These are phyloP conservation scores for Clonostachys rhizophaga DNA, from an alignment of 2,329 filamentous ascomycete genomes.

Conservation along the genomic window DNA sequence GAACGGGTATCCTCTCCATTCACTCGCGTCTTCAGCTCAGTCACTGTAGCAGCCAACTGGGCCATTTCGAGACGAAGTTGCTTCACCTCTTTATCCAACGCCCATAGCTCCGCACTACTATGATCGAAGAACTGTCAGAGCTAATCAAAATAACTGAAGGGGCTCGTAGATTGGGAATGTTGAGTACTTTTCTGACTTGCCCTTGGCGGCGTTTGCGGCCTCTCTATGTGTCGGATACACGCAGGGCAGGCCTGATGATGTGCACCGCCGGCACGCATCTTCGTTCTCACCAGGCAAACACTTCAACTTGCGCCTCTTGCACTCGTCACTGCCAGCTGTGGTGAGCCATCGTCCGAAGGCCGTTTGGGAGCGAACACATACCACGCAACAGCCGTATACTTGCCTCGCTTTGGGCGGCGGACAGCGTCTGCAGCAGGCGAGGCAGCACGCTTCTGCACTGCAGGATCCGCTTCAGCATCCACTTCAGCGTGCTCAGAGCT, in stretches of 20 bases:
- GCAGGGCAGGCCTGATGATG: background rate
- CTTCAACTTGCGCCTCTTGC: conserved; percentile 34
- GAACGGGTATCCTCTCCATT: background rate
- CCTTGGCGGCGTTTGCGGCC: too few relatives aligned
- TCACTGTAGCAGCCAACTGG: background rate
- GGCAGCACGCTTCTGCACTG: background rate
- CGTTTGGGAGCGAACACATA: conserved; percentile 8
- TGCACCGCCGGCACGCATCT: conserved; percentile 20
- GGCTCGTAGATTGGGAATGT: too few relatives aligned
- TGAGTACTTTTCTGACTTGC: too few relatives aligned
- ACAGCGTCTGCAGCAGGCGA: background rate
- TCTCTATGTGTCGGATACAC: too few relatives aligned
- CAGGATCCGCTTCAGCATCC: too few relatives aligned
- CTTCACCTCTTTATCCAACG: background rate
- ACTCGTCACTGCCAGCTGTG: conserved; percentile 20
- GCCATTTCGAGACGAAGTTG: background rate
- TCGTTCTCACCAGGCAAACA: conserved; percentile 19
- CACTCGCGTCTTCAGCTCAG: background rate
- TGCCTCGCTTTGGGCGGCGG: conserved; percentile 21
- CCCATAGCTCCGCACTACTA: background rate
- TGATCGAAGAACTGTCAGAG: too few relatives aligned
- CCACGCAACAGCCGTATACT: conserved; percentile 30
- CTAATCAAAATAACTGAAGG: too few relatives aligned
- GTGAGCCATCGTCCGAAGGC: background rate
- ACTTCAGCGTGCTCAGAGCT: too few relatives aligned